Conservation (phyloP, 1,139 yeast species). For the Wickerhamomyces sp. region DNA sequence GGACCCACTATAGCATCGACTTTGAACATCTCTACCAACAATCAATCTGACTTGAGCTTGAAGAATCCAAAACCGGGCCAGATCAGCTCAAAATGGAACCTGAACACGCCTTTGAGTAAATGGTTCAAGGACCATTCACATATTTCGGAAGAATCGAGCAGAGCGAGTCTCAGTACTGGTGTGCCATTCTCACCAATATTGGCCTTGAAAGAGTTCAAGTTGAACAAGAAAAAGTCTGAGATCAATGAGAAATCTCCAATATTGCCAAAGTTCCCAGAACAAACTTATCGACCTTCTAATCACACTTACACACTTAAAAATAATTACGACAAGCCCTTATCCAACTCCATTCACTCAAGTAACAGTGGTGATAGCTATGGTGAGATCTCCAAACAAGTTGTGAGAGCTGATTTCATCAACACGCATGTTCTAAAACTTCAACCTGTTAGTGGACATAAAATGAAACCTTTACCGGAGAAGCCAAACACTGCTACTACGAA, state of each 20-base stretch:
- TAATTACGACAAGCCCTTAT: neutral
- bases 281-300: constrained; percentile 11
- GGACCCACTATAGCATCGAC: no score
- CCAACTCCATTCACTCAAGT: neutral
- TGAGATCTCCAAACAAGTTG: constrained; percentile 10
- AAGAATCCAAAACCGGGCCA: constrained; percentile 13
- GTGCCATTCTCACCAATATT: constrained; percentile 17
- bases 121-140: constrained; percentile 20
- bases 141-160: constrained; percentile 8
- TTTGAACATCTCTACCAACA: neutral
- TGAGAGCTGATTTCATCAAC: constrained; percentile 9
- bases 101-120: constrained; percentile 22
- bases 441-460: constrained; percentile 7
- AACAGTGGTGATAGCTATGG: constrained; percentile 5
- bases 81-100: constrained; percentile 16
- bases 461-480: constrained; percentile 11
- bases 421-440: constrained; percentile 11
- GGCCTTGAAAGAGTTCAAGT: constrained; percentile 20
- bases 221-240: constrained; percentile 10
- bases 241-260: constrained; percentile 19
- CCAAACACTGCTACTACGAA: neutral
- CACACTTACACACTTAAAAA: constrained; percentile 3
- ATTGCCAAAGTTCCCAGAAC: constrained; percentile 20
- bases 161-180: constrained; percentile 19
- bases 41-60: constrained; percentile 15